Percentiles rank a stretch among this genome's conserved stretches.
Conservation (phyloP, 1,139 yeast species). For the Suhomyces bolitotheri region DNA sequence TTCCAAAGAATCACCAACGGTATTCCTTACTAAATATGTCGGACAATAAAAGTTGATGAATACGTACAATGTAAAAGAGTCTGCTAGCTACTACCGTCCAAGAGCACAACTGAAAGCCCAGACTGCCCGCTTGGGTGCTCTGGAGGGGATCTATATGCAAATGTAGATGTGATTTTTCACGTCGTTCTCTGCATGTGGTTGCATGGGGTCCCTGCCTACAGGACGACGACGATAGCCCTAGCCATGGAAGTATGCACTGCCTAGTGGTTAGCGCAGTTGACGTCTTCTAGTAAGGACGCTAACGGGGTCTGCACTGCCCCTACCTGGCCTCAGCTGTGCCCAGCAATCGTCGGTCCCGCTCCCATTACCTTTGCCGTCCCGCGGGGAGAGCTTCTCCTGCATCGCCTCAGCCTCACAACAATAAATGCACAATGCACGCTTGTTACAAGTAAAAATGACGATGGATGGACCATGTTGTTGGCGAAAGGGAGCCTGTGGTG, state of each 20-base stretch:
- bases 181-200: neutral
- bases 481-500: too few relatives aligned
- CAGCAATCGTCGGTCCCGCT: neutral
- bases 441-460: neutral
- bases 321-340: too few relatives aligned
- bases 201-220: too few relatives aligned
- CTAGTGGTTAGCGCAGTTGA: neutral
- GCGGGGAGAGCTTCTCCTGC: neutral
- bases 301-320: too few relatives aligned
- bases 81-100: too few relatives aligned
- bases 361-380: neutral
- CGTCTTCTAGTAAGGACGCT: neutral
- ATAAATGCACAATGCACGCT: neutral
- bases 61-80: too few relatives aligned
- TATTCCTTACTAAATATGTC: conserved; percentile 60
- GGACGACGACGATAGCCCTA: too few relatives aligned
- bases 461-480: neutral
- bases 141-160: neutral
- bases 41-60: too few relatives aligned
- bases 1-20: conserved; percentile 96
- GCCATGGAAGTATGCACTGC: neutral
- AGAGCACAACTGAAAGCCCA: neutral
- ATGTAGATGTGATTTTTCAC: neutral
- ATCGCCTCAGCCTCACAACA: neutral
- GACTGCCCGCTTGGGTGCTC: neutral